phyloP scores from a whole-genome alignment of 2,329 filamentous ascomycete species.

The Monilinia polystroma region DNA sequence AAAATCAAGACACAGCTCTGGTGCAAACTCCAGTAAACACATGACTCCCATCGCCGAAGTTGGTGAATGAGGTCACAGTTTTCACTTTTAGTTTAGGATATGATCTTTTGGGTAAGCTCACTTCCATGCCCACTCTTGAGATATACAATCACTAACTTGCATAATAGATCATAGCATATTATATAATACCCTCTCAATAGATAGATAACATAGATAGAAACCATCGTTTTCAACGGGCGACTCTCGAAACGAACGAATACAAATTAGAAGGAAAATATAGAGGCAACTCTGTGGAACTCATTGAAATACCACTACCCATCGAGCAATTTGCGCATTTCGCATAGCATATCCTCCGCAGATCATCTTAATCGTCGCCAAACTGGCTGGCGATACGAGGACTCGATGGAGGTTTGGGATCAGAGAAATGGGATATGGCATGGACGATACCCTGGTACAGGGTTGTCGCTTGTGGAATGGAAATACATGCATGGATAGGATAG shows the following conservation, averaged over 20 bases:
- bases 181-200: slow-evolving; percentile 13
- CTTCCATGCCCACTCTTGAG: background rate
- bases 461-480: background rate
- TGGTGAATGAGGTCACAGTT: slow-evolving; percentile 41
- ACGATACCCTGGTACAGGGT: background rate
- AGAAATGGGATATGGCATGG: background rate
- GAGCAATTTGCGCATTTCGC: background rate
- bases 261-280: background rate
- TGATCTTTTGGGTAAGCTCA: background rate
- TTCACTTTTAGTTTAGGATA: background rate
- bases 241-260: slow-evolving; percentile 7
- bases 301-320: no score
- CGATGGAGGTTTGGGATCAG: background rate
- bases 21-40: slow-evolving; percentile 48
- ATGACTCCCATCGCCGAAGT: slow-evolving; percentile 58
- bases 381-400: background rate
- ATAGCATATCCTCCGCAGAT: background rate
- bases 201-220: slow-evolving; percentile 18
- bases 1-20: slow-evolving; percentile 35
- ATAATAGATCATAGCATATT: slow-evolving; percentile 1
- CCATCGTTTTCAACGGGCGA: slow-evolving; percentile 11
- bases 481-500: slow-evolving; percentile 7
- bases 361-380: background rate
- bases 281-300: background rate
- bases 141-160: background rate